A percentile compares a stretch with the other conserved stretches of the same genome.
Evolutionary conservation across 2,329 filamentous ascomycete species (phyloP).

Genomic region (Diaporthe nobilis): DNA sequence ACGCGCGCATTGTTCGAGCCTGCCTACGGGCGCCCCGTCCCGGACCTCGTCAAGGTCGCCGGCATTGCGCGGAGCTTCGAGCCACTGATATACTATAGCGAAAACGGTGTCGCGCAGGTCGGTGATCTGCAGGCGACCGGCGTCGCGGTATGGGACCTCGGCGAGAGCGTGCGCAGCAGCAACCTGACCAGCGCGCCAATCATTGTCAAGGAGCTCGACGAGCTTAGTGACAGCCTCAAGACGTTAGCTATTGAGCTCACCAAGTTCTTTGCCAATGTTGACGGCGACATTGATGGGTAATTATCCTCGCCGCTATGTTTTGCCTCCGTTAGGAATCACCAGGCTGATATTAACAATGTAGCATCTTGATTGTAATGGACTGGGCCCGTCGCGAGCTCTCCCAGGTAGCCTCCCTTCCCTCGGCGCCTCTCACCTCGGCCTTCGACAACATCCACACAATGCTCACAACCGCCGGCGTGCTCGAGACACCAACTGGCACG

Average conservation of each 20-base stretch:
- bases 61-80: conserved; percentile 92
- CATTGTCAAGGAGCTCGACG: conserved; percentile 89
- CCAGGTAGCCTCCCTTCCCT: conserved; percentile 70
- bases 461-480: conserved; percentile 74
- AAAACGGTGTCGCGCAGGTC: conserved; percentile 88
- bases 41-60: conserved; percentile 92
- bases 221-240: conserved; percentile 87
- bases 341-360: conserved; percentile 47
- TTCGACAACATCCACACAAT: conserved; percentile 89
- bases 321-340: no score
- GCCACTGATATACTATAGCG: conserved; percentile 94
- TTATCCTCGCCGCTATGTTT: conserved; percentile 44
- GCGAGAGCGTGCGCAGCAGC: conserved; percentile 88
- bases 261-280: conserved; percentile 92
- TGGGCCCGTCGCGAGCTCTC: conserved; percentile 91
- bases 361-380: conserved; percentile 94
- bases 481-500: conserved; percentile 68
- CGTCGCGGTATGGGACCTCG: conserved; percentile 93
- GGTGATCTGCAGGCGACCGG: conserved; percentile 91
- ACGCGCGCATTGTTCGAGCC: conserved; percentile 79
- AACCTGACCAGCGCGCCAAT: conserved; percentile 92
- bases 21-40: conserved; percentile 75
- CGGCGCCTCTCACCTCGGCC: conserved; percentile 75
- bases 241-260: conserved; percentile 88
- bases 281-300: conserved; percentile 89